These are phyloP conservation scores for Creolimax fragrantissima DNA, from an alignment of 78 protist genomes.

Conservation along the genomic window DNA sequence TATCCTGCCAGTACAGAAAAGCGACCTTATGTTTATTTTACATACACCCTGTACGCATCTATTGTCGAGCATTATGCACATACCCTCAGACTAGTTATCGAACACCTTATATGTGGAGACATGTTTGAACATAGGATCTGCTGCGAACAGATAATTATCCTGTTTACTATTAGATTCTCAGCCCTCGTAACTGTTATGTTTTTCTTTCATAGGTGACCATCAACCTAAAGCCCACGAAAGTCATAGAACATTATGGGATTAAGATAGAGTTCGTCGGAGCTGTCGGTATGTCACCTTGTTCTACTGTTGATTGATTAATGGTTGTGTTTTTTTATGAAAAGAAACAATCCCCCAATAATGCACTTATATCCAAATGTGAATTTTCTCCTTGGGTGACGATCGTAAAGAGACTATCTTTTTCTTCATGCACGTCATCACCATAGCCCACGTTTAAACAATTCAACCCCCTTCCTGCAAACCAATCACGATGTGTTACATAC, in stretches of 20 bases:
- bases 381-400: too few species aligned
- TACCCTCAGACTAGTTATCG: background rate
- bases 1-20: too few species aligned
- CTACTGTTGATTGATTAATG: too few species aligned
- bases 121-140: background rate
- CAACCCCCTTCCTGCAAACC: too few species aligned
- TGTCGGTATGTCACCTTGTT: constrained; percentile 53
- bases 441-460: too few species aligned
- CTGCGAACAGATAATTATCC: background rate
- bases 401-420: too few species aligned
- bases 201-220: constrained; percentile 24
- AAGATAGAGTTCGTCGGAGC: constrained; percentile 81
- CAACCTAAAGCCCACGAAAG: constrained; percentile 32
- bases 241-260: constrained; percentile 80
- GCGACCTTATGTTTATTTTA: background rate
- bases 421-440: too few species aligned
- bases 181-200: background rate
- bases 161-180: background rate
- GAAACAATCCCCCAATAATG: too few species aligned
- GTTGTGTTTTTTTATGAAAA: too few species aligned
- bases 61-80: too few species aligned
- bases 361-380: too few species aligned
- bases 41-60: background rate
- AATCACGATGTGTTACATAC: too few species aligned
- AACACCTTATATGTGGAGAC: background rate